These are phyloP conservation scores for Coemansia sp. DNA, from an alignment of 371 early-diverging fungal genomes.

Conservation along the genomic window DNA sequence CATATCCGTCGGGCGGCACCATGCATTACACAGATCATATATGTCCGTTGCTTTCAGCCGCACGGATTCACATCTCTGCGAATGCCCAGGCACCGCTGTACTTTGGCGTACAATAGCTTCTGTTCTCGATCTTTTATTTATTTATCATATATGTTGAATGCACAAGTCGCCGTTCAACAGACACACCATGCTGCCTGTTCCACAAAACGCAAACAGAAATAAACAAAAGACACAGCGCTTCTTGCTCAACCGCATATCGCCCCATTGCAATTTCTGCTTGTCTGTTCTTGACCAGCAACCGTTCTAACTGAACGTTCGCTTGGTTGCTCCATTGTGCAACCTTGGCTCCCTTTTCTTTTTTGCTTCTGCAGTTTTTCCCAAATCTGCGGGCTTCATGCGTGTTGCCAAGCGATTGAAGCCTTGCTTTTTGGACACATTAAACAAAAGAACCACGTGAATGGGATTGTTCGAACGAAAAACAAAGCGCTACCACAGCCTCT, in stretches of 20 bases:
- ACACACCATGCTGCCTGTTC: no score
- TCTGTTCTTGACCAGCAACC: background rate
- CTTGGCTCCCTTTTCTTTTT: background rate
- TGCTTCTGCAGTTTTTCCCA: background rate
- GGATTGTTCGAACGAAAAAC: background rate
- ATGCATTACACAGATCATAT: background rate
- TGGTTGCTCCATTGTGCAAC: background rate
- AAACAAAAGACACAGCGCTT: background rate
- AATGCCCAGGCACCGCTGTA: background rate
- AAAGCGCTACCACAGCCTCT: background rate
- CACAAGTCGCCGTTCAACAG: no score
- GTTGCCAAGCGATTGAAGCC: background rate
- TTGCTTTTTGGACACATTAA: background rate
- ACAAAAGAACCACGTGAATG: background rate
- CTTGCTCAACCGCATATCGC: background rate
- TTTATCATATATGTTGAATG: no score
- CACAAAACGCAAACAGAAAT: no score
- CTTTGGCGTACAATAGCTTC: background rate
- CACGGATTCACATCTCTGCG: background rate
- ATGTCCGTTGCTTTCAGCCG: background rate
- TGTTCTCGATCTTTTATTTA: background rate
- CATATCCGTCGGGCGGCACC: background rate
- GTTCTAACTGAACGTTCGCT: background rate
- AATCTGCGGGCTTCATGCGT: background rate
- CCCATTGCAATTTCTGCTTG: background rate